Base-by-base conservation (phyloP, 2,329 filamentous ascomycete species). In the Exutisphaerella laricina region DNA sequence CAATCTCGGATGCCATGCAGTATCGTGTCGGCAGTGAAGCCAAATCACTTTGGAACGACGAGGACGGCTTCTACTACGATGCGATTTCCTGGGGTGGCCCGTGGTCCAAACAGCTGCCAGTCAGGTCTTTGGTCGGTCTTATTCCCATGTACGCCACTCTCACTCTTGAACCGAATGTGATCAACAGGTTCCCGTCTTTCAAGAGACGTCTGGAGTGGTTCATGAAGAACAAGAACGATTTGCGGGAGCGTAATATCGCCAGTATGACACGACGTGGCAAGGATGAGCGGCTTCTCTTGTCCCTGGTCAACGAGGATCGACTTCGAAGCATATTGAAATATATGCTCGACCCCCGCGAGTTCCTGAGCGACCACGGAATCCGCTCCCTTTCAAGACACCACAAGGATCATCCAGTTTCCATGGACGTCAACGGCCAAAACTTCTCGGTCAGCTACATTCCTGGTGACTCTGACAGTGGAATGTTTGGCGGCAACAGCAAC, bases 31-130 rank as follows among this genome's bases (percentile, higher is more conserved):
- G 82, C 68, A 70, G 82, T 70, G 61, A 79, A 54, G 85, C 92
- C 58, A 80, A 87, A 59, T 94, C 89, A 23, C 71, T 97, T 5
- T 97, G 90, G 90, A 97, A 96, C 59, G 88, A 96, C 20, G 79
- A 94, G 50, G 90, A 97, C 65, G 88, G 87, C 43, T 97, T 97
- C 73, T 97, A 97, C 74, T 97, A 97, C 62, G 90, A 97, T 68
- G 90, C 90, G 18, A 97, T 97, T 52, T 94, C 89, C 1, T 97
- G 88, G 80, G 90, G 90, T 37, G 88, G 88, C 6, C 89, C 89
- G 5, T 94, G 84, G 82, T 86, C 86, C 40, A 87, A 96, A 60
- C 89, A 96, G 66, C 78, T 97, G 60, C 89, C 88, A 1, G 87
- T 97, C 39, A 78, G 88, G 45, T 97, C 90, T 12, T 78, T 97